Conservation (phyloP, 2,329 filamentous ascomycete species). For the Alternaria sp. region DNA sequence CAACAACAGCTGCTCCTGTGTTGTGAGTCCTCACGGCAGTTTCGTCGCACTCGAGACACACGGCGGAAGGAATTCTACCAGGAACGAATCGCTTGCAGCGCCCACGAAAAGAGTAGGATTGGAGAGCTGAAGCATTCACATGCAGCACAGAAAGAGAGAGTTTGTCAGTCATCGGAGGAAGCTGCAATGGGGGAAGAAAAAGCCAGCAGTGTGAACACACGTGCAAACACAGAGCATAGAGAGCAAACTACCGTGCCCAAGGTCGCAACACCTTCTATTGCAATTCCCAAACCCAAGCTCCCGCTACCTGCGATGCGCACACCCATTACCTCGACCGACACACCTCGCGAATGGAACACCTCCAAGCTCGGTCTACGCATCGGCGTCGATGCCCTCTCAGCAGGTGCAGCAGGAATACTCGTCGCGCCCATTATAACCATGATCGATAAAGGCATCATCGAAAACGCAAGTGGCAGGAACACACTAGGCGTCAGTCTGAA, state of each 20-base stretch:
- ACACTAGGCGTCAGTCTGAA: slow-evolving; percentile 68
- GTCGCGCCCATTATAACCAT: slow-evolving; percentile 86
- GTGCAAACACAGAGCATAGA: slow-evolving; percentile 1
- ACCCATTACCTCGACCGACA: slow-evolving; percentile 13
- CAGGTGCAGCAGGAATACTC: slow-evolving; percentile 73
- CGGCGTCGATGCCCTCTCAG: slow-evolving; percentile 72
- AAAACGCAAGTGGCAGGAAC: slow-evolving; percentile 76
- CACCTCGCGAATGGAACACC: slow-evolving; percentile 71
- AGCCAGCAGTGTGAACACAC: slow-evolving; percentile 19
- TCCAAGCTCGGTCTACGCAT: slow-evolving; percentile 73
- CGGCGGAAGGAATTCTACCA: not conserved
- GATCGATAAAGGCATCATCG: slow-evolving; percentile 83
- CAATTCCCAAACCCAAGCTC: slow-evolving; percentile 17
- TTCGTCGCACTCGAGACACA: not conserved
- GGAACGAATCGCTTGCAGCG: not conserved
- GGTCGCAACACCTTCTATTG: slow-evolving; percentile 11
- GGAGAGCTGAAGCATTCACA: slow-evolving; percentile 28
- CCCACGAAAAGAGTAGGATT: not conserved
- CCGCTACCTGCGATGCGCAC: slow-evolving; percentile 11
- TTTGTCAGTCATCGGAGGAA: slow-evolving; percentile 41
- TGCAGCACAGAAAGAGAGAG: slow-evolving; percentile 41
- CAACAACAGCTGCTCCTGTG: slow-evolving; percentile 6
- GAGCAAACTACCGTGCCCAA: not conserved
- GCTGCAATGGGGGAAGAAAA: slow-evolving; percentile 44
- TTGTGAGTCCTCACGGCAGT: not conserved